These are phyloP conservation scores for Aspergillus piperis DNA, from an alignment of 2,329 filamentous ascomycete genomes.

Conservation along the genomic window DNA sequence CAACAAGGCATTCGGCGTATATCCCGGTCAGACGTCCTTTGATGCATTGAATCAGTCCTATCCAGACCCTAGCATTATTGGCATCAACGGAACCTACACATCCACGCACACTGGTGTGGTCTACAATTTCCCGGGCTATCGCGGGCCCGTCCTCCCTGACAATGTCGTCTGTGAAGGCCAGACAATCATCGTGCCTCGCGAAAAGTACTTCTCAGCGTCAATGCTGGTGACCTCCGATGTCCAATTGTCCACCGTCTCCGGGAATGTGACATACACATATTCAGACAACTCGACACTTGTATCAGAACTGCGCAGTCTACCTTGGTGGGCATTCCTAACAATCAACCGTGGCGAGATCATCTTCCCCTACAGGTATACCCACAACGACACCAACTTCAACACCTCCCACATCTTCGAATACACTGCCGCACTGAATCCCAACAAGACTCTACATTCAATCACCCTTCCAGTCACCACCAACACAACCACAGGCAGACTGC, in stretches of 20 bases:
- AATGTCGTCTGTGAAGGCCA: conserved; percentile 5
- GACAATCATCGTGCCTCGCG: neutral
- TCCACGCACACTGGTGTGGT: neutral
- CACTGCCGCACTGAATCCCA: neutral
- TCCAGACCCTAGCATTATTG: neutral
- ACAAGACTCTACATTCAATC: neutral
- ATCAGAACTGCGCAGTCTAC: neutral
- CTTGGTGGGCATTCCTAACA: conserved; percentile 4
- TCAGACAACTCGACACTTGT: neutral
- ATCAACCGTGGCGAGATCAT: conserved; percentile 7
- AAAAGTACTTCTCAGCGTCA: neutral
- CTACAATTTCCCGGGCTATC: conserved; percentile 1
- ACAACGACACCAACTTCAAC: conserved; percentile 5
- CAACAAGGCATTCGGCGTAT: neutral
- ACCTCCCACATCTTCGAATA: conserved; percentile 8
- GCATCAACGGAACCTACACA: conserved; percentile 1
- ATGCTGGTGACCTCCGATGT: conserved; percentile 3
- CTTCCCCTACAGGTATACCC: conserved; percentile 1
- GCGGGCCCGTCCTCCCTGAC: neutral
- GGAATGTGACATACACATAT: conserved; percentile 1
- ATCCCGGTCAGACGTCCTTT: neutral
- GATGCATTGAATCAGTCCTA: neutral
- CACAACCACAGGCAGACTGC: neutral
- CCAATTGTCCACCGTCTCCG: neutral
- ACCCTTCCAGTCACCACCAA: neutral